Conservation (phyloP, 345 rosid species). For the Eucalyptus lansdowneana region DNA sequence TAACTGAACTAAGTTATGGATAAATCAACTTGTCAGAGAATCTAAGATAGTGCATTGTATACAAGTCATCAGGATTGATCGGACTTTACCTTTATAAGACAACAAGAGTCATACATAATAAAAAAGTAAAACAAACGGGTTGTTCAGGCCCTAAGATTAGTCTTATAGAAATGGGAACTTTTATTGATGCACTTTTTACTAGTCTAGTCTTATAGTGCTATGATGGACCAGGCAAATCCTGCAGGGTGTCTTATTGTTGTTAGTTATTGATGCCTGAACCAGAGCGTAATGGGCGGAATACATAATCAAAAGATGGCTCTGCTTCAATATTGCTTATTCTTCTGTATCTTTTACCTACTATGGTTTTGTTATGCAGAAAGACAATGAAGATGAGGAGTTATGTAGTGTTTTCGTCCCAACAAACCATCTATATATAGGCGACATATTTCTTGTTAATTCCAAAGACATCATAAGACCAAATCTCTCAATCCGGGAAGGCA, state of each 20-base stretch:
- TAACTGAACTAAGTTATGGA: neutral
- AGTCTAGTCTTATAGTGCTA: neutral
- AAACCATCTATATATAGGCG: conserved; percentile 59
- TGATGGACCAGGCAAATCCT: neutral
- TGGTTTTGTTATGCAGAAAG: conserved; percentile 24
- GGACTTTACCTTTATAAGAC: neutral
- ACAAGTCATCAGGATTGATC: neutral
- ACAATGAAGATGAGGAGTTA: conserved; percentile 56
- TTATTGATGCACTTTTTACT: neutral
- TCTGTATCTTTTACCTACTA: neutral
- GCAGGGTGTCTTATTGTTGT: neutral
- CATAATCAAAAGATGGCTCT: neutral
- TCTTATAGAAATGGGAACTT: neutral
- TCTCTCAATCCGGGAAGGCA: conserved; percentile 61
- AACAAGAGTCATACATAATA: neutral
- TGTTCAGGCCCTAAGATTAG: neutral
- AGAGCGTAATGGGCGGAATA: neutral
- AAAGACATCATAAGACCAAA: conserved; percentile 56
- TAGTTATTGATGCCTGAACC: neutral
- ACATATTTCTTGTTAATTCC: conserved; percentile 51
- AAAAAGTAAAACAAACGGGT: neutral
- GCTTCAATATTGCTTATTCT: neutral
- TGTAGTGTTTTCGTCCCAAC: conserved; percentile 68
- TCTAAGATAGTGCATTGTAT: neutral
- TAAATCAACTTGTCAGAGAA: neutral